phyloP scores from a whole-genome alignment of 805 yeast genomes.

The Peterozyma toletana region DNA sequence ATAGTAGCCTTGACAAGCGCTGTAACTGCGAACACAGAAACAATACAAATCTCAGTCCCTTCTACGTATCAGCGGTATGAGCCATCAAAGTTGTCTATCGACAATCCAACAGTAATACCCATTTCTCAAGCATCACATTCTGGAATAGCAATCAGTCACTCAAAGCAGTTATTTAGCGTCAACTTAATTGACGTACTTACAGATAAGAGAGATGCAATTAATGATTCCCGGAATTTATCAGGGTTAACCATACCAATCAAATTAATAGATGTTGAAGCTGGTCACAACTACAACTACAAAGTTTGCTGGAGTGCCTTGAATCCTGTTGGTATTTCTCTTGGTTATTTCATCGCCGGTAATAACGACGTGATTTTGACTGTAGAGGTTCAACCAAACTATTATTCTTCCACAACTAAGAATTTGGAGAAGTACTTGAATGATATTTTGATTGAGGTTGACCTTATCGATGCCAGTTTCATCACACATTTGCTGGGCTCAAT shows the following conservation, averaged over 20 bases:
- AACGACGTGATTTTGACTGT: neutral
- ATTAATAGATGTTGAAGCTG: slow-evolving; percentile 1
- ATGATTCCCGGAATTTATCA: slow-evolving; percentile 1
- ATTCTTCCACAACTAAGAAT: neutral
- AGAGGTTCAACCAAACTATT: slow-evolving; percentile 3
- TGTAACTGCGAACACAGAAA: too few relatives aligned
- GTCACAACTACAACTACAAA: slow-evolving; percentile 3
- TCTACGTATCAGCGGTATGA: too few relatives aligned
- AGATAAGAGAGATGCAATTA: neutral
- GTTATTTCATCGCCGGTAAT: neutral
- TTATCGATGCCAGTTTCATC: neutral
- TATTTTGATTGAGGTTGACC: slow-evolving; percentile 4
- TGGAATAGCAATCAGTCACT: too few relatives aligned
- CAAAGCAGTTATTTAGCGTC: too few relatives aligned
- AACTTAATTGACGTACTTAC: too few relatives aligned
- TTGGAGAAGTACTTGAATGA: slow-evolving; percentile 5
- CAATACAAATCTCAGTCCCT: too few relatives aligned
- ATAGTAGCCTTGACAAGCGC: too few relatives aligned
- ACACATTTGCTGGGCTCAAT: neutral
- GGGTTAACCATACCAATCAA: neutral
- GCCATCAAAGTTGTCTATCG: too few relatives aligned
- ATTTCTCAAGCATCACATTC: too few relatives aligned
- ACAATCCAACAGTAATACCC: too few relatives aligned
- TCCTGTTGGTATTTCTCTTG: slow-evolving; percentile 1
- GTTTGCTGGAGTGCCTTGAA: slow-evolving; percentile 9